Percentiles rank a stretch among this genome's conserved stretches.
phyloP scores from a whole-genome alignment of 1,139 yeast species.

The Geotrichum europaeum region DNA sequence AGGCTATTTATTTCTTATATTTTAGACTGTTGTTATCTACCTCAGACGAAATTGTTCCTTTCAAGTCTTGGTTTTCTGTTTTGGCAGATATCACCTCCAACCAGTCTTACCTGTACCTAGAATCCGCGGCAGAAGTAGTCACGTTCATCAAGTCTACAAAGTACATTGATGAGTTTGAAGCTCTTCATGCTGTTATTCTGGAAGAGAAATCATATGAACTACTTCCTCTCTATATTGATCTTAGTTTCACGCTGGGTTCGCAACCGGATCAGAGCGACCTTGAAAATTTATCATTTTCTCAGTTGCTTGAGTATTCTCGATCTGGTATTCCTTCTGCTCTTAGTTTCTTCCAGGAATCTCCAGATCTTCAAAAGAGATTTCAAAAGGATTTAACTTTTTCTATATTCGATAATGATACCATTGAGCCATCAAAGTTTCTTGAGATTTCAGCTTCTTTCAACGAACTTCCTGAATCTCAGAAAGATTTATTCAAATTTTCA shows the following conservation, averaged over 20 bases:
- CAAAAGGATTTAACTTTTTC: neutral
- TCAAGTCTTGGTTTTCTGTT: slow-evolving; percentile 11
- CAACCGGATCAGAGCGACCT: neutral
- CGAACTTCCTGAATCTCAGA: slow-evolving; percentile 1
- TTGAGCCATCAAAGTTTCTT: neutral
- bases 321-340: slow-evolving; percentile 8
- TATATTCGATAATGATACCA: neutral
- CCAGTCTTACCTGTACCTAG: slow-evolving; percentile 6
- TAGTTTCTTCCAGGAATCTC: neutral
- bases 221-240: slow-evolving; percentile 12
- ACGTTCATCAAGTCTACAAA: slow-evolving; percentile 5
- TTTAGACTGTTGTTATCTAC: slow-evolving; percentile 9
- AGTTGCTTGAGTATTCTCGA: slow-evolving; percentile 1
- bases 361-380: slow-evolving; percentile 1
- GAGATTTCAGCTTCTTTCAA: slow-evolving; percentile 1
- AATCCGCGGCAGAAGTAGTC: slow-evolving; percentile 6
- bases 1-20: slow-evolving; percentile 26
- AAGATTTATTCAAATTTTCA: slow-evolving; percentile 3
- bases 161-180: slow-evolving; percentile 2
- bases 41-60: slow-evolving; percentile 2
- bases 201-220: neutral
- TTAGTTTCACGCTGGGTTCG: slow-evolving; percentile 2
- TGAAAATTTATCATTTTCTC: neutral
- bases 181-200: neutral
- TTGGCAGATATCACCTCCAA: neutral